Base-by-base conservation (phyloP, 2,329 filamentous ascomycete species). In the Aspergillus neotritici region DNA sequence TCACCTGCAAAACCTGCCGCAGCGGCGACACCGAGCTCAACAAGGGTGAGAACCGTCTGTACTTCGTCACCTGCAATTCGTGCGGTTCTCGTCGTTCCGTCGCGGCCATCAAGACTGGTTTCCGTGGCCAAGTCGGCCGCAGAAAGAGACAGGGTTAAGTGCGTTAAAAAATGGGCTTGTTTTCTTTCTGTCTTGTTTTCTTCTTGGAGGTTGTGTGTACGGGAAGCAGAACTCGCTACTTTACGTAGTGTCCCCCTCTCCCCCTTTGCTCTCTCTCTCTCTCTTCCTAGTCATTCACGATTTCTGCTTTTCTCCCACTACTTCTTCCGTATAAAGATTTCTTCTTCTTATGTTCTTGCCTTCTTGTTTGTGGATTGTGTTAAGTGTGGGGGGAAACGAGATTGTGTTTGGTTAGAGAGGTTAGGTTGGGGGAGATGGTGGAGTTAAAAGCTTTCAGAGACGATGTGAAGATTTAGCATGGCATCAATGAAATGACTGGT, bases 31-130 rank as follows among this genome's bases (percentile, higher is more conserved):
- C 91, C 42, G 89, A 95, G 67, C 82, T 98, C 65, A 94, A 85
- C 82, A 97, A 97, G 78, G 93, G 91, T 71, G 93, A 98, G 74
- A 98, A 97, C 78, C 86, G 93, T 75, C 78, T 98, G 53, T 96
- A 94, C 77, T 98, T 97, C 77, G 89, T 98, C 65, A 96, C 90
- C 48, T 96, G 91, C 82, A 95, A 93, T 74, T 85, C 83, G 46
- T 88, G 85, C 62, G 83, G 84, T 52, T 86, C 82, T 40, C 78
- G 91, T 71, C 85, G 90, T 67, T 89, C 83, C 63, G 91, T 97
- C 67, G 88, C 88, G 48, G 90, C 93, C 57, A 98, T 98, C 85
- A 98, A 98, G 84, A 95, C 89, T 50, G 93, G 93, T 89, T 98
- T 98, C 89, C 94, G 90, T 63, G 93, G 93, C 70, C 93, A 97